Evolutionary conservation across 495 filamentous ascomycete genomes (phyloP).

Genomic region (Friedmanniomyces endolithicus): DNA sequence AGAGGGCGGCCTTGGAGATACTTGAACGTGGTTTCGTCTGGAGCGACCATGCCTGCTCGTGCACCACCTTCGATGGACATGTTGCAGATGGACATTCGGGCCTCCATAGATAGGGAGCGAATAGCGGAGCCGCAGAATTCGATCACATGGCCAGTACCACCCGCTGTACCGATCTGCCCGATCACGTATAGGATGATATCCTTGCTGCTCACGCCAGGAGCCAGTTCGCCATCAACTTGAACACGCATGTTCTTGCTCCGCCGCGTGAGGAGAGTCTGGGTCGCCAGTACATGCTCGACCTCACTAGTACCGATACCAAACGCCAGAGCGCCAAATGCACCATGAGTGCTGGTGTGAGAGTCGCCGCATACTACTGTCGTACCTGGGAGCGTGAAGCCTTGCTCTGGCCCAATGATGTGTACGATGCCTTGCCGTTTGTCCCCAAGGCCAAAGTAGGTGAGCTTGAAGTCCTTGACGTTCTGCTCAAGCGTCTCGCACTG

Average conservation of each 20-base stretch:
- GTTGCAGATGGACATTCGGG: constrained; percentile 98
- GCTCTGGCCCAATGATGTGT: constrained; percentile 97
- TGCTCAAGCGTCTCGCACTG: constrained; percentile 94
- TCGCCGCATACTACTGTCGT: constrained; percentile 97
- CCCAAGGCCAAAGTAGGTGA: constrained; percentile 93
- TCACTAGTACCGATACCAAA: constrained; percentile 98
- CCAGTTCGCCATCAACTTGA: constrained; percentile 80
- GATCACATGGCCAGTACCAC: constrained; percentile 87
- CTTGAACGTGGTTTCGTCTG: constrained; percentile 84
- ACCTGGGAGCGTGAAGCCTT: constrained; percentile 94
- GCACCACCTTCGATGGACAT: constrained; percentile 99
- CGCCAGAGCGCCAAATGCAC: constrained; percentile 87
- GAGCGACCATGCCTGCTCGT: constrained; percentile 90
- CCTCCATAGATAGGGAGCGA: constrained; percentile 81
- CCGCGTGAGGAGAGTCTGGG: constrained; percentile 86
- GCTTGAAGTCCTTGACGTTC: constrained; percentile 89
- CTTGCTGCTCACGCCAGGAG: constrained; percentile 90
- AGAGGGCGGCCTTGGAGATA: constrained; percentile 86
- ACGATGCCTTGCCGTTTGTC: constrained; percentile 98
- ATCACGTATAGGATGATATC: constrained; percentile 93
- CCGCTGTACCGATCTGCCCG: constrained; percentile 87
- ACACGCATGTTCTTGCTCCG: constrained; percentile 97
- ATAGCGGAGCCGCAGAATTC: constrained; percentile 96
- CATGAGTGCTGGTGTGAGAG: constrained; percentile 94
- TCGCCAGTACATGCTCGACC: constrained; percentile 96